phyloP scores from a whole-genome alignment of 495 filamentous ascomycete genomes.

The Zalerion maritima region DNA sequence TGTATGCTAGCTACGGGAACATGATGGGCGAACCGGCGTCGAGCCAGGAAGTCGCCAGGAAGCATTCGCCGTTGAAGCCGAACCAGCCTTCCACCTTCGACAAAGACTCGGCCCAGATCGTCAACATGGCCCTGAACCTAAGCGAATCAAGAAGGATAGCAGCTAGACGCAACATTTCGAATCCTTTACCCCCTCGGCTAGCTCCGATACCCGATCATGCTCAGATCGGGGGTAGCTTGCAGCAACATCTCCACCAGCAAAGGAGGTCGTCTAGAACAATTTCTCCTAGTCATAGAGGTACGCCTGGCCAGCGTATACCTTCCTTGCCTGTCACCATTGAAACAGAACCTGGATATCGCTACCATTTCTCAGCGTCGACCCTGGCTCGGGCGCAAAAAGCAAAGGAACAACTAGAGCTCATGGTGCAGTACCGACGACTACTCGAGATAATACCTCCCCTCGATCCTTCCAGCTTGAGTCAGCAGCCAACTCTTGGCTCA shows the following conservation, averaged over 20 bases:
- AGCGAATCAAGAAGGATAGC: constrained; percentile 66
- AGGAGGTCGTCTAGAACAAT: constrained; percentile 40
- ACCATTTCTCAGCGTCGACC: constrained; percentile 64
- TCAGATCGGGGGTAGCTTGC: constrained; percentile 36
- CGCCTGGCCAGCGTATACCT: constrained; percentile 19
- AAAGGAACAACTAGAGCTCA: constrained; percentile 61
- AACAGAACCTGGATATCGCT: constrained; percentile 34
- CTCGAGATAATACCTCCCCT: constrained; percentile 62
- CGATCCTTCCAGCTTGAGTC: constrained; percentile 24
- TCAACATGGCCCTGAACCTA: constrained; percentile 76
- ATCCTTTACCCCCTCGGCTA: constrained; percentile 31
- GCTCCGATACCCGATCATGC: constrained; percentile 25
- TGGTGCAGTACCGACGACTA: constrained; percentile 63
- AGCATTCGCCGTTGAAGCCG: too few relatives aligned
- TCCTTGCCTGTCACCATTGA: constrained; percentile 19
- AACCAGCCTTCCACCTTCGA: too few relatives aligned
- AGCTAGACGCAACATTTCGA: constrained; percentile 37
- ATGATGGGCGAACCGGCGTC: constrained; percentile 6
- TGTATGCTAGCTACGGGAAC: too few relatives aligned
- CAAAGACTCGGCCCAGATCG: constrained; percentile 69
- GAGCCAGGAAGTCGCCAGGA: constrained; percentile 8
- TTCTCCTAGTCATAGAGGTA: constrained; percentile 34
- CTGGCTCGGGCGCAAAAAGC: constrained; percentile 65
- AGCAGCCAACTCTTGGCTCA: constrained; percentile 15
- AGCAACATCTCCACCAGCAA: constrained; percentile 53